These are phyloP conservation scores for Penicillium griseofulvum DNA, from an alignment of 2,329 filamentous ascomycete genomes.

Conservation along the genomic window DNA sequence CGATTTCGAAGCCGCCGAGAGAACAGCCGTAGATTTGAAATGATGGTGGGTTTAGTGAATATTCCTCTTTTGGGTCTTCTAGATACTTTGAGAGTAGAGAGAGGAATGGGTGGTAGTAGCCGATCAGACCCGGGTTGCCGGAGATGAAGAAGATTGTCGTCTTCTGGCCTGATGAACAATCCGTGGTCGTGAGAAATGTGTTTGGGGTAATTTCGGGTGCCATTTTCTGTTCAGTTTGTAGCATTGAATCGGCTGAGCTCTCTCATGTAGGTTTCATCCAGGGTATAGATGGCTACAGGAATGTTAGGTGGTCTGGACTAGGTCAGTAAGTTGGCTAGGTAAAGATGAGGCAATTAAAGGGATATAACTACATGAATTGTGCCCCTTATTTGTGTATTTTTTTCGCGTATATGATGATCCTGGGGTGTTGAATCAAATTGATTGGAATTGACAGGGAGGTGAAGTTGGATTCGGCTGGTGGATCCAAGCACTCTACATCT, in stretches of 20 bases:
- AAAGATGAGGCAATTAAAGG: not conserved
- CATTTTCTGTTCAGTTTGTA: slow-evolving; percentile 12
- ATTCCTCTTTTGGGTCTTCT: not conserved
- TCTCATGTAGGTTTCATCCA: not conserved
- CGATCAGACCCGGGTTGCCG: slow-evolving; percentile 51
- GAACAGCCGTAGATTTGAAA: slow-evolving; percentile 37
- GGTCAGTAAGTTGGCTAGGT: not conserved
- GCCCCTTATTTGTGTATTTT: not conserved
- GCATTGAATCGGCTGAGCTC: not conserved
- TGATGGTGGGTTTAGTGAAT: not conserved
- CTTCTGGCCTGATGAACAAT: slow-evolving; percentile 3
- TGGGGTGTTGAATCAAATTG: not conserved
- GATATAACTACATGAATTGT: not conserved
- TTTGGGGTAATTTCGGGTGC: slow-evolving; percentile 29
- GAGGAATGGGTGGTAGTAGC: slow-evolving; percentile 49
- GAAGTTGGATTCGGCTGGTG: slow-evolving; percentile 7
- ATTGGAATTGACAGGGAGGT: not conserved
- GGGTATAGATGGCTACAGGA: not conserved
- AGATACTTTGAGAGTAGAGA: slow-evolving; percentile 34
- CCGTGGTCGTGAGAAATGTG: slow-evolving; percentile 31
- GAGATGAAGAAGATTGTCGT: slow-evolving; percentile 48
- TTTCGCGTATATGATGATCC: not conserved
- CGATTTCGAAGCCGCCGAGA: slow-evolving; percentile 36
- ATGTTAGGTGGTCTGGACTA: not conserved
- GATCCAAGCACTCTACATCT: slow-evolving; percentile 5